Conservation (phyloP, 441 rosid genomes). For the Hypseocharis bilobata region DNA sequence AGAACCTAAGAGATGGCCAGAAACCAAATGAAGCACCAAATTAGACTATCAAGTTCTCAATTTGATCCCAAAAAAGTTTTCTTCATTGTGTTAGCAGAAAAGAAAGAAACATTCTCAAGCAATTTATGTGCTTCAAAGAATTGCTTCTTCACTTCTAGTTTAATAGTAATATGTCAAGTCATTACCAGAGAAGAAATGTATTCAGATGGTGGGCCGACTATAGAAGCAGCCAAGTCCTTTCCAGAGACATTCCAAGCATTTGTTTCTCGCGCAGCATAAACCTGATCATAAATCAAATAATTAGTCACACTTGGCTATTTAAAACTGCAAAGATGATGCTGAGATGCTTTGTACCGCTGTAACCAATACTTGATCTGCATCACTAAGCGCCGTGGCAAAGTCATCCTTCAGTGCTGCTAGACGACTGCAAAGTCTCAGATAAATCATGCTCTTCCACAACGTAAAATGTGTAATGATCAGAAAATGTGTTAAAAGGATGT, state of each 20-base stretch:
- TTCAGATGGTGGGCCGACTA: conserved; percentile 21
- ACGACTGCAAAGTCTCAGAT: conserved; percentile 21
- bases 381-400: conserved; percentile 21
- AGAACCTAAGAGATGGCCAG: not conserved
- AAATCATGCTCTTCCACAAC: not conserved
- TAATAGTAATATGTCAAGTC: not conserved
- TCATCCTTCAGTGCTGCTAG: conserved; percentile 23
- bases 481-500: not conserved
- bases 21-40: not conserved
- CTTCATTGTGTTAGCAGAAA: too few relatives aligned
- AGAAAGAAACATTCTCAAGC: too few relatives aligned
- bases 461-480: not conserved
- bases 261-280: conserved; percentile 27
- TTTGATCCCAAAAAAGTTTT: too few relatives aligned
- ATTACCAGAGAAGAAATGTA: conserved; percentile 27
- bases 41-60: too few relatives aligned
- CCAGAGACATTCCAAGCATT: conserved; percentile 23
- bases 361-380: conserved; percentile 24
- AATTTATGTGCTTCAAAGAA: too few relatives aligned
- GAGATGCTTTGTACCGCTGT: conserved; percentile 18
- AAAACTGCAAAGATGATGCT: not conserved
- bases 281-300: conserved; percentile 17
- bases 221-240: conserved; percentile 25
- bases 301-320: not conserved
- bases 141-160: too few relatives aligned